Percentiles rank a stretch among this genome's conserved stretches.
phyloP scores from a whole-genome alignment of 192 early-diverging fungal genomes.

The Fimicolochytrium jonesii region DNA sequence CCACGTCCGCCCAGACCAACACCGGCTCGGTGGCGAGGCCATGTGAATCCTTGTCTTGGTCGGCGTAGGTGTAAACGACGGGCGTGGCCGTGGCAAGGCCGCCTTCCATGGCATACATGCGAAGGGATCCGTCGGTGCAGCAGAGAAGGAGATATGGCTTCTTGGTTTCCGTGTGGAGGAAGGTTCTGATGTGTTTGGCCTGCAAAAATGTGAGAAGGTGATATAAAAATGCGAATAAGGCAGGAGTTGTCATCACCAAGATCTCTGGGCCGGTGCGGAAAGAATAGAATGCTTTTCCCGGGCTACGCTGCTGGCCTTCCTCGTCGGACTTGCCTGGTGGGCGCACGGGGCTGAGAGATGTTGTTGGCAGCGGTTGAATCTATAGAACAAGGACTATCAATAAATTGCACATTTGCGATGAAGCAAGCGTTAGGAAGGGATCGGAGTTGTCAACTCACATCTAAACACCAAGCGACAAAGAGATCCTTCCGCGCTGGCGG shows the following conservation, averaged over 20 bases:
- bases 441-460: too few relatives aligned
- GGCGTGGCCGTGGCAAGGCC: constrained; percentile 19
- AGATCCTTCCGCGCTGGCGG: constrained; percentile 19
- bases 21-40: neutral
- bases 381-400: neutral
- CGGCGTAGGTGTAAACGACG: constrained; percentile 15
- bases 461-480: constrained; percentile 26
- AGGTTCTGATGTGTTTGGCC: constrained; percentile 15
- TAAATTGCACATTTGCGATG: neutral
- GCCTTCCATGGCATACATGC: constrained; percentile 21
- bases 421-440: too few relatives aligned
- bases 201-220: neutral
- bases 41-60: constrained; percentile 16
- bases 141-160: constrained; percentile 21
- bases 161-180: constrained; percentile 3
- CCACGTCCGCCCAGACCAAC: constrained; percentile 19
- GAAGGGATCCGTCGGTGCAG: constrained; percentile 23
- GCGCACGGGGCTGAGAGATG: neutral
- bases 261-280: constrained; percentile 3
- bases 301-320: neutral
- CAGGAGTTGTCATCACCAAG: neutral
- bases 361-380: constrained; percentile 16
- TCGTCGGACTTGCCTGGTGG: neutral
- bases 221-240: neutral
- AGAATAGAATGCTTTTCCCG: constrained; percentile 1